Base-by-base conservation (phyloP, 2,329 filamentous ascomycete genomes). In the Dactylellina haptotyla region DNA sequence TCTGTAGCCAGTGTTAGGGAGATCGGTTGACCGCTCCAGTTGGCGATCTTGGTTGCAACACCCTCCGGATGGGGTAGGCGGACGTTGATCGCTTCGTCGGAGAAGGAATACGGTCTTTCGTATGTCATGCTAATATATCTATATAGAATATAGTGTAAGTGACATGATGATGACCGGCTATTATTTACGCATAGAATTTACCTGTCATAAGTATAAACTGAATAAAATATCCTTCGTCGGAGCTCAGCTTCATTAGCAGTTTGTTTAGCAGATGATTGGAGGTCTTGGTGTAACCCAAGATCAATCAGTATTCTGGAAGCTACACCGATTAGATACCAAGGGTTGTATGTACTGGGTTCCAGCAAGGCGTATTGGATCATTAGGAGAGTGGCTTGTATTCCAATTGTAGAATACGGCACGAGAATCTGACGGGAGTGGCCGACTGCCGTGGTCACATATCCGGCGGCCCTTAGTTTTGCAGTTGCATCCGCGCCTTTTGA, bases 321-420 rank as follows among this genome's bases (percentile, higher is more conserved):
- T 79, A 95, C 93, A 4, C 94, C 95, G 64, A 97, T 91, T 75
- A 97, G 82, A 76, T 95, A 93, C 93, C 95, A 98, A 77, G 90
- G 92, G 78, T 97, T 93, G 78, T 97, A 97, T 79, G 96, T 92
- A 43, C 89, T 87, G 1, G 94, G 93, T 77, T 98, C 93, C 54
- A 97, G 84, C 83, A 95, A 90, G 2, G 94, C 89, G 80, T 97
- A 98, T 77, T 96, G 88, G 0, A 92, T 93, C 58, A 98, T 86
- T 1, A 98, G 84, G 1, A 97, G 82, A 20, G 98, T 84, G 0
- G 93, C 93, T 80, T 97, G 93, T 14, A 98, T 92, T 77, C 95
- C 94, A 1, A 87, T 87, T 23, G 92, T 87, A 62, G 92, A 92
- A 18, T 94, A 94, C 0, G 94, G 94, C 77, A 89, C 89, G 23